Conservation (phyloP, 805 yeast species). For the Candida nemodendra region DNA sequence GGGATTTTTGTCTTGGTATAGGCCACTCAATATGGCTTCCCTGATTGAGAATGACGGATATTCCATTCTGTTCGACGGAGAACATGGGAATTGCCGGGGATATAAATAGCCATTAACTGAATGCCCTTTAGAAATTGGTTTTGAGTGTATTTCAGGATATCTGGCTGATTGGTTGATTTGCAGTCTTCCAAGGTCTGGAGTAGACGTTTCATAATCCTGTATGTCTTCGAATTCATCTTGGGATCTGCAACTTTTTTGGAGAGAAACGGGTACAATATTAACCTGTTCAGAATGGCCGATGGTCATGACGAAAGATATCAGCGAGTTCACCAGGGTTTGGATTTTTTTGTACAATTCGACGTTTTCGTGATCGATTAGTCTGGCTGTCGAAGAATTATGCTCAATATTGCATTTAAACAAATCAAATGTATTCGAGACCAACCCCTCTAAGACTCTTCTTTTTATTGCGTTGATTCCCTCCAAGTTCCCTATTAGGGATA, state of each 20-base stretch:
- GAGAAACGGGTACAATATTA: constrained; percentile 1
- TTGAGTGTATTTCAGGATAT: neutral
- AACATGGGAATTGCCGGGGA: no score
- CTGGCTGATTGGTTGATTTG: neutral
- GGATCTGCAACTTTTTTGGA: neutral
- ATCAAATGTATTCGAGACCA: constrained; percentile 15
- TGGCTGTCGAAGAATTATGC: neutral
- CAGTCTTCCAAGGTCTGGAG: constrained; percentile 5
- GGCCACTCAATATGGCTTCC: no score
- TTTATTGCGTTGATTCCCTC: constrained; percentile 10
- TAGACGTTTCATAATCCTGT: constrained; percentile 7
- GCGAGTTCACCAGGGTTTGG: constrained; percentile 32
- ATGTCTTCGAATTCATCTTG: constrained; percentile 16
- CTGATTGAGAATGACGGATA: no score
- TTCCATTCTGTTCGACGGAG: no score
- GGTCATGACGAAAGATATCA: constrained; percentile 34
- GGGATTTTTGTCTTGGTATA: neutral
- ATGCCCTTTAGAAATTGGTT: neutral
- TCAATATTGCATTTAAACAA: constrained; percentile 13
- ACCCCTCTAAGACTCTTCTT: constrained; percentile 11
- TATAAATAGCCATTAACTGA: neutral
- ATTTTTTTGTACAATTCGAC: constrained; percentile 29
- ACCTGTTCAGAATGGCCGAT: constrained; percentile 9
- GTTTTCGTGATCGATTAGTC: constrained; percentile 21
- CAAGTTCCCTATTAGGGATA: constrained; percentile 8